Evolutionary conservation across 164 flowering plant species (phyloP), one percentile per base, ranked within the genome.

Genomic region (Liriodendron chinense): DNA sequence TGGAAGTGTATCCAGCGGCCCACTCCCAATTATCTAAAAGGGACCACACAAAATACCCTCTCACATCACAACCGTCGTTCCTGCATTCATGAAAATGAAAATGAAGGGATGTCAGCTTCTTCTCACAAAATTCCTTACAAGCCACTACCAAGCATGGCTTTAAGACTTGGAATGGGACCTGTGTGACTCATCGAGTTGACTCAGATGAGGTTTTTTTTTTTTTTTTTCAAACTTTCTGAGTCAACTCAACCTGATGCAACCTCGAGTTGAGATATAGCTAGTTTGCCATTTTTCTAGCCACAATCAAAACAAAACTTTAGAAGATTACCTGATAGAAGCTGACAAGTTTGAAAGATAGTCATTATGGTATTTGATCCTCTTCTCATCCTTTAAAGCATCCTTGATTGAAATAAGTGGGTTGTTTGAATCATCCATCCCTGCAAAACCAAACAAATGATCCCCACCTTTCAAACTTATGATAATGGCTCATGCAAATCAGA

Each of bases 401-500:
- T 88, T 82, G 5, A 82, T 20, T 22, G 96, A 68, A 26, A 47
- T 84, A n/a, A 95, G 79, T 50, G 77, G 76, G 79, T 63, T 81
- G 72, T 94, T 96, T 69, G 88, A 67, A 78, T 96, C 99, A 82
- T 96, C 99, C 98, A 96, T 93, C 22, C 99, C 99, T 95, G 87
- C 50, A 70, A 78, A 72, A 66, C 68, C 48, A 59, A 80, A 43
- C 68, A 34, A 34, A 22, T 66, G n/a, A n/a, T 34, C 26, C 14
- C 47, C 25, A 9, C 59, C 13, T 53, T 53, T n/a, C n/a, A 53
- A 53, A 2, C 59, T 53, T 53, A 2, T 16, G 18, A 12, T 53
- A 53, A 7, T 53, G 10, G 59, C 59, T 16, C 2, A 16, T 1
- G 59, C 13, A 53, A 53, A 2, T 53, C 10, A 53, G 2, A 10